Percentiles rank a stretch among this genome's conserved stretches.
Evolutionary conservation across 1,284 basidiomycete genomes (phyloP).

Genomic region (Dichomitus squalens): DNA sequence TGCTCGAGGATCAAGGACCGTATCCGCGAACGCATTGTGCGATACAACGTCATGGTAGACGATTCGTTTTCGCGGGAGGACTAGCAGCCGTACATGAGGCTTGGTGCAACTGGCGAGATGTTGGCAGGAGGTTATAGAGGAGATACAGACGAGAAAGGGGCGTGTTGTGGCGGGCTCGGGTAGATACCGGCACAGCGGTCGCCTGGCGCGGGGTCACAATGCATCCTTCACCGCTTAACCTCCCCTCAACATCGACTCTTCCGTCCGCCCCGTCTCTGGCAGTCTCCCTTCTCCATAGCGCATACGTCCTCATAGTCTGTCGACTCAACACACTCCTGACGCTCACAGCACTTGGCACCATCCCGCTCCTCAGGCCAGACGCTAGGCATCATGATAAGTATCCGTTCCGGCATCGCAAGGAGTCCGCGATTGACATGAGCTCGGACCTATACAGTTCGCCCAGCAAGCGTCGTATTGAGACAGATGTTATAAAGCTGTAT

Average conservation of each 20-base stretch:
- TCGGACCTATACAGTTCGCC: conserved; percentile 55
- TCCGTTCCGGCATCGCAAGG: background rate
- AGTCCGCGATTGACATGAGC: conserved; percentile 20
- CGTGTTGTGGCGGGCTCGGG: background rate
- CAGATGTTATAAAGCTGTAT: conserved; percentile 99
- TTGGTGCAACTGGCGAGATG: too few species aligned
- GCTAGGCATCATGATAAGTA: conserved; percentile 38
- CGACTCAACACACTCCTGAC: background rate
- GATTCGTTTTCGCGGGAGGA: too few species aligned
- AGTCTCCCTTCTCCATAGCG: background rate
- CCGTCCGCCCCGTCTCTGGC: background rate
- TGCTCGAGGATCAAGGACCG: background rate
- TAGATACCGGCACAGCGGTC: conserved; percentile 10
- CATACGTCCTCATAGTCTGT: background rate
- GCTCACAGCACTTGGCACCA: background rate
- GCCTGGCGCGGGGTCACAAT: conserved; percentile 1
- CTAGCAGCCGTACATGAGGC: too few species aligned
- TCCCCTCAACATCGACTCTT: conserved; percentile 2
- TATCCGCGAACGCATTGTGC: too few species aligned
- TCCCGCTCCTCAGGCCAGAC: background rate
- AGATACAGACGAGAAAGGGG: background rate
- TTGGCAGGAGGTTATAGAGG: background rate
- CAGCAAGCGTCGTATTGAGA: conserved; percentile 92
- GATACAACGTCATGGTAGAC: too few species aligned
- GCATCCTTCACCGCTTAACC: conserved; percentile 8